A percentile compares a stretch with the other conserved stretches of the same genome.
phyloP scores from a whole-genome alignment of 768 basidiomycete species.

The Termitomyces sp. region DNA sequence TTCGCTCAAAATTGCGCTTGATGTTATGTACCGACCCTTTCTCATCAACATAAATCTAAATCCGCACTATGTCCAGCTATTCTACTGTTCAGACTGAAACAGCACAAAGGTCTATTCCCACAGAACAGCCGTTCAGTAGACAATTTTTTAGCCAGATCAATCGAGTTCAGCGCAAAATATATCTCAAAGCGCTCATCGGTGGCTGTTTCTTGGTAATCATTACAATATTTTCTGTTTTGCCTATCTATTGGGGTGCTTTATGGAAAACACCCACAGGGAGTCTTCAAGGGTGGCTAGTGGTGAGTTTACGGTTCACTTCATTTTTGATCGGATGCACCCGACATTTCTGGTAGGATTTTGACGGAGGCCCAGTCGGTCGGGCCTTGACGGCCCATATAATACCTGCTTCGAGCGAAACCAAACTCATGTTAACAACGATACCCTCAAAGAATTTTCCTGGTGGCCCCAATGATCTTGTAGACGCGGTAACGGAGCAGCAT shows the following conservation, averaged over 20 bases:
- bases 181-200: constrained; percentile 9
- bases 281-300: constrained; percentile 18
- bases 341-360: constrained; percentile 41
- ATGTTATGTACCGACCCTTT: neutral
- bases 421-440: constrained; percentile 36
- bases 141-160: constrained; percentile 8
- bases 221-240: constrained; percentile 14
- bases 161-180: constrained; percentile 8
- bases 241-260: constrained; percentile 19
- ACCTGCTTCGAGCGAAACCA: constrained; percentile 19
- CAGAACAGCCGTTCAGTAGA: constrained; percentile 5
- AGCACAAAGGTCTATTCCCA: neutral
- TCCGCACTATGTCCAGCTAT: neutral
- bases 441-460: constrained; percentile 34
- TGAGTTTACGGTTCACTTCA: constrained; percentile 3
- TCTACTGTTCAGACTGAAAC: neutral
- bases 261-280: constrained; percentile 17
- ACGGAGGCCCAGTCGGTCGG: constrained; percentile 42
- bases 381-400: constrained; percentile 30
- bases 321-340: neutral
- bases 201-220: constrained; percentile 13
- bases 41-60: neutral
- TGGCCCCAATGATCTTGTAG: constrained; percentile 33
- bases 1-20: neutral
- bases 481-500: constrained; percentile 40